Base-by-base conservation (phyloP, 148 eudicot species). In the Vaccinium macrocarpon region DNA sequence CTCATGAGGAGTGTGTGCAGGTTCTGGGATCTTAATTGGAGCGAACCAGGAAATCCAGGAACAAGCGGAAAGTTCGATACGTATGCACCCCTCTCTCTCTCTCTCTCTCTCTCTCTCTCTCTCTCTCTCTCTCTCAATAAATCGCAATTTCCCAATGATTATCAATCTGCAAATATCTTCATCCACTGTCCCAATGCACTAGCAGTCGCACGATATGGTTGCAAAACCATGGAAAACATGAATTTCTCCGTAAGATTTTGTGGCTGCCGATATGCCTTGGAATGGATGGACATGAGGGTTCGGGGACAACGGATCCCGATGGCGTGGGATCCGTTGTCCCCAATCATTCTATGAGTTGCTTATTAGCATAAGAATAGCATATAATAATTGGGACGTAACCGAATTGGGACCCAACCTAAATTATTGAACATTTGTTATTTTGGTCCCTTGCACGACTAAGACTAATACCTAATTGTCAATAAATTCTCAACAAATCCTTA, bases 21-120 rank as follows among this genome's bases (percentile, higher is more conserved):
- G 87, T 96, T 88, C 76, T 97, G 93, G 94, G 96, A 97, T 85
- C 84, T 93, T 68, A 95, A 93, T 19, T 97, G 99, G 98, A 87
- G 86, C 16, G 90, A 90, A 81, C 52, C 83, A n/a, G 97, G 98
- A 87, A 87, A 88, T 86, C 74, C 84, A 11, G 87, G 92, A 79
- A 95, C 93, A 78, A 91, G 92, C 80, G 98, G 98, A 19, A 88
- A 87, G 80, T 87, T 95, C 23, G 99, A 97, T 80, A 90, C 81
- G 99, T 94, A 93, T 12, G 64, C 78, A 10, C 0, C 16, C 18
- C 84, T 19, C 52, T 8, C 79, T 35, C 64, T 1, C 16, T 10
- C 74, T 38, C 55, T 35, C 38, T 15, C 29, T 8, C 32, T 77
- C 15, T n/a, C 23, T 77, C 14, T 42, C 46, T 78, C 21, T 68